phyloP scores from a whole-genome alignment of 176 grass and related monocot genomes.

The bread wheat (Triticum aestivum) region IWGSC_CS_RefSeq_v2.1 NC_057797.1:722337986-722338485 shows the following conservation, averaged over 20 bases:
- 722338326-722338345: slow-evolving; percentile 90
- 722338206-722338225: slow-evolving; percentile 54
- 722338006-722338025: slow-evolving; percentile 33
- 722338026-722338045: slow-evolving; percentile 42
- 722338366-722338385: not conserved
- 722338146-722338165: slow-evolving; percentile 45
- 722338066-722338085: slow-evolving; percentile 40
- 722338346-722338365: slow-evolving; percentile 21
- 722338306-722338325: slow-evolving; percentile 88
- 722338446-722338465: not conserved
- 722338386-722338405: not conserved
- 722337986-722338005: slow-evolving; percentile 28
- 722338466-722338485: slow-evolving; percentile 60
- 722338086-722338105: slow-evolving; percentile 26
- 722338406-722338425: not conserved
- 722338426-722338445: not conserved
- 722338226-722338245: slow-evolving; percentile 80
- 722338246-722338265: slow-evolving; percentile 72
- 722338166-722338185: slow-evolving; percentile 29
- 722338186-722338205: slow-evolving; percentile 84
- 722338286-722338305: slow-evolving; percentile 65
- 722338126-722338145: slow-evolving; percentile 40
- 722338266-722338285: slow-evolving; percentile 34
- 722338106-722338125: slow-evolving; percentile 33
- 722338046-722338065: slow-evolving; percentile 37